phyloP scores from a whole-genome alignment of 192 early-diverging fungal species.

The Backusella psychrophila region DNA sequence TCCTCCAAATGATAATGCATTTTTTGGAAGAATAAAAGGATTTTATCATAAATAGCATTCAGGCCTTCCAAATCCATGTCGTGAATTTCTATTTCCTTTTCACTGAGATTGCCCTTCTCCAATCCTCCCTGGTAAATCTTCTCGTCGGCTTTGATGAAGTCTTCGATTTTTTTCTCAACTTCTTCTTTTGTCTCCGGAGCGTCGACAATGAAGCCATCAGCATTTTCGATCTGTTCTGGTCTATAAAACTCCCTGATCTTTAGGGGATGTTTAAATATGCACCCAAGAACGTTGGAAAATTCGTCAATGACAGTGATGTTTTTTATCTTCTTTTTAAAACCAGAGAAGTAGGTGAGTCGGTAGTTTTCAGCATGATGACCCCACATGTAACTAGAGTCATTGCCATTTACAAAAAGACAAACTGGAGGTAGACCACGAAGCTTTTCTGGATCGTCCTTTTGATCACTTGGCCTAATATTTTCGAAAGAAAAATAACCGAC shows the following conservation, averaged over 20 bases:
- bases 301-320: background rate
- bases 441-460: background rate
- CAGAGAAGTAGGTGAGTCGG: background rate
- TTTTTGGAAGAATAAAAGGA: background rate
- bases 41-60: background rate
- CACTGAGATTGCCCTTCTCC: background rate
- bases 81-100: background rate
- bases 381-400: background rate
- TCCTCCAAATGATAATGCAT: background rate
- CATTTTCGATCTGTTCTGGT: background rate
- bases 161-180: background rate
- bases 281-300: background rate
- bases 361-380: slow-evolving; percentile 2
- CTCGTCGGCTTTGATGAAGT: background rate
- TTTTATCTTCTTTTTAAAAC: background rate
- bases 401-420: background rate
- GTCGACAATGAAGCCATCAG: background rate
- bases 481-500: background rate
- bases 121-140: background rate
- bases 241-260: background rate
- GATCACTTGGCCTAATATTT: background rate
- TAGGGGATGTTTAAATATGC: background rate
- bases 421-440: background rate
- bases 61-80: background rate
- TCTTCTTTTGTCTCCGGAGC: background rate